phyloP scores from a whole-genome alignment of 768 basidiomycete genomes.

The Boletus rubropictus region DNA sequence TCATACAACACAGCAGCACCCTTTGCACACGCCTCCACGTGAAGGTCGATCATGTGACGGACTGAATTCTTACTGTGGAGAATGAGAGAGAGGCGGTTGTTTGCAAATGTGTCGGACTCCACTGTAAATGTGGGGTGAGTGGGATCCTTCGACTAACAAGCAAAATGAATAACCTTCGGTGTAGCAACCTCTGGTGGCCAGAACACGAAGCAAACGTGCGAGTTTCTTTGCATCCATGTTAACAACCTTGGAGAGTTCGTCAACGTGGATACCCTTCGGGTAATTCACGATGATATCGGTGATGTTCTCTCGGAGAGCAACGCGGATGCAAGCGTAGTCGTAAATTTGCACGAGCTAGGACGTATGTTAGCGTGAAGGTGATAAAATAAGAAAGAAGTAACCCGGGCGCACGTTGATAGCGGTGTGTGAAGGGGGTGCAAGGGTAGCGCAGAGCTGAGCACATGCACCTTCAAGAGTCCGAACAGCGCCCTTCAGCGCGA shows the following conservation, averaged over 20 bases:
- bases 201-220: constrained; percentile 26
- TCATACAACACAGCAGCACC: constrained; percentile 24
- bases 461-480: constrained; percentile 34
- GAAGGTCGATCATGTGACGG: constrained; percentile 16
- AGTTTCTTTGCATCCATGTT: constrained; percentile 26
- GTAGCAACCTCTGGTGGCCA: constrained; percentile 28
- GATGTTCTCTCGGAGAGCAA: constrained; percentile 25
- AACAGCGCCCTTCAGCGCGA: constrained; percentile 22
- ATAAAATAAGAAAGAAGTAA: not conserved
- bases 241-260: constrained; percentile 22
- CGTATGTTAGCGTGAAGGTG: not conserved
- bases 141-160: not conserved
- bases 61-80: constrained; percentile 23
- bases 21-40: constrained; percentile 14
- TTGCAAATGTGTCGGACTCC: constrained; percentile 27
- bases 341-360: constrained; percentile 24
- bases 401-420: constrained; percentile 27
- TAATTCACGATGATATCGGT: constrained; percentile 24
- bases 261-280: constrained; percentile 29
- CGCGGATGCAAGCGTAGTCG: constrained; percentile 27
- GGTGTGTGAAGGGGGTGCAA: constrained; percentile 32
- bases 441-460: constrained; percentile 30
- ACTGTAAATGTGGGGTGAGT: constrained; percentile 17
- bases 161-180: constrained; percentile 25
- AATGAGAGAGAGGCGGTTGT: constrained; percentile 32